A percentile compares a stretch with the other conserved stretches of the same genome.
phyloP scores from a whole-genome alignment of 306 rosid species.

The Mucuna pruriens region DNA sequence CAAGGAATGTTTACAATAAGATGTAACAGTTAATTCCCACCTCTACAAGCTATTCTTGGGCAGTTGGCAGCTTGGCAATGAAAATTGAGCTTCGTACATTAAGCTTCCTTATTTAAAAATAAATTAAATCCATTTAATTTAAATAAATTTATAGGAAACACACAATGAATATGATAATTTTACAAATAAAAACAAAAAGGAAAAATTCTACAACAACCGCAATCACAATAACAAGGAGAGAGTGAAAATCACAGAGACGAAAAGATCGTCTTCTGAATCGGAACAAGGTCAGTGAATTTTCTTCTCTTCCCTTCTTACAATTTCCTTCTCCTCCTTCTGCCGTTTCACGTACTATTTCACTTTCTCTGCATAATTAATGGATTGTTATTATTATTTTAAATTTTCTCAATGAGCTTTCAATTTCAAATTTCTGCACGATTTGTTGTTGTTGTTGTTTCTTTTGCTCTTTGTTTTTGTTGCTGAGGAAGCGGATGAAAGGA shows the following conservation, averaged over 20 bases:
- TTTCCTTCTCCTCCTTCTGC: constrained; percentile 40
- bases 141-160: constrained; percentile 26
- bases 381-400: background rate
- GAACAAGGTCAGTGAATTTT: constrained; percentile 75
- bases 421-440: constrained; percentile 37
- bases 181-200: constrained; percentile 42
- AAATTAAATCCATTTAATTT: background rate
- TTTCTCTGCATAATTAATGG: constrained; percentile 37
- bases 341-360: constrained; percentile 40
- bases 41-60: constrained; percentile 83
- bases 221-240: constrained; percentile 51
- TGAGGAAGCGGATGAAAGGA: constrained; percentile 53
- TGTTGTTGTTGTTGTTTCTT: constrained; percentile 44
- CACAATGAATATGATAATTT: constrained; percentile 43
- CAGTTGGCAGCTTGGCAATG: constrained; percentile 68
- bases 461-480: constrained; percentile 57
- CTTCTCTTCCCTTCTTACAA: constrained; percentile 48
- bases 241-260: constrained; percentile 58
- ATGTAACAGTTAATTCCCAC: constrained; percentile 52
- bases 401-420: constrained; percentile 29
- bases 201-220: constrained; percentile 53
- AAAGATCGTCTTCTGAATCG: constrained; percentile 69
- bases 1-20: constrained; percentile 44
- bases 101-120: constrained; percentile 39
- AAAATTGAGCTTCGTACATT: constrained; percentile 34